A percentile compares a stretch with the other conserved stretches of the same genome.
These are phyloP conservation scores for Penicillium simplicissimum DNA, from an alignment of 495 filamentous ascomycete species.

Conservation along the genomic window DNA sequence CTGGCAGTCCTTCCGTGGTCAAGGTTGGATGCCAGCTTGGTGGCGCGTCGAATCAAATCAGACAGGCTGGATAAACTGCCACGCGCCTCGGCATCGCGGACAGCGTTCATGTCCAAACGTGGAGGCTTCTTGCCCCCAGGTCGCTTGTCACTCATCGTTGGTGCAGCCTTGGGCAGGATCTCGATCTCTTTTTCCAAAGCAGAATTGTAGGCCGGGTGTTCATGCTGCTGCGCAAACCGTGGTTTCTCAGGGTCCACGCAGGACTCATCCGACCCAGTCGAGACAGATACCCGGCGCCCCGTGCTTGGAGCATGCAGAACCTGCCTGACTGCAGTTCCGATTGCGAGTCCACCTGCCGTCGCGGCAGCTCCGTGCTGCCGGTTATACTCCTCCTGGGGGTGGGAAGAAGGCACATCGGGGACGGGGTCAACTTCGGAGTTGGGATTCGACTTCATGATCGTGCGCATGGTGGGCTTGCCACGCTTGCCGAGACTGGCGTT, in stretches of 20 bases:
- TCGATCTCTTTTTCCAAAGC: conserved; percentile 35
- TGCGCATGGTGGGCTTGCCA: conserved; percentile 70
- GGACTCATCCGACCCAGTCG: conserved; percentile 32
- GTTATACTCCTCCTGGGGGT: conserved; percentile 13
- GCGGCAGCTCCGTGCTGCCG: conserved; percentile 21
- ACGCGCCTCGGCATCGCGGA: conserved; percentile 74
- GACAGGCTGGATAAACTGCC: conserved; percentile 89
- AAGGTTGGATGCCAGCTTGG: conserved; percentile 80
- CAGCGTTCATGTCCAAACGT: conserved; percentile 74
- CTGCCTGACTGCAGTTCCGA: conserved; percentile 19
- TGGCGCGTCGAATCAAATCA: conserved; percentile 87
- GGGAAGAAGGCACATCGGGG: conserved; percentile 16
- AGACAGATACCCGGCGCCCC: conserved; percentile 28
- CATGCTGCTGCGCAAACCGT: conserved; percentile 26
- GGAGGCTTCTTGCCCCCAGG: conserved; percentile 63
- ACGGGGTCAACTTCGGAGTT: conserved; percentile 18
- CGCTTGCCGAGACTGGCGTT: conserved; percentile 76
- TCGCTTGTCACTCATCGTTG: conserved; percentile 45
- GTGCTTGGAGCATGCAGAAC: conserved; percentile 26
- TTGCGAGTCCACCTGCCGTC: conserved; percentile 7
- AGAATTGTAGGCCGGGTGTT: conserved; percentile 6
- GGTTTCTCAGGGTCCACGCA: conserved; percentile 40
- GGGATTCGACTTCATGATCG: conserved; percentile 49
- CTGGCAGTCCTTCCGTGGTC: conserved; percentile 86
- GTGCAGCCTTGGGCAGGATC: conserved; percentile 38